phyloP scores from a whole-genome alignment of 129 eudicot species.

The carrot (Daucus carota) region DNA sequence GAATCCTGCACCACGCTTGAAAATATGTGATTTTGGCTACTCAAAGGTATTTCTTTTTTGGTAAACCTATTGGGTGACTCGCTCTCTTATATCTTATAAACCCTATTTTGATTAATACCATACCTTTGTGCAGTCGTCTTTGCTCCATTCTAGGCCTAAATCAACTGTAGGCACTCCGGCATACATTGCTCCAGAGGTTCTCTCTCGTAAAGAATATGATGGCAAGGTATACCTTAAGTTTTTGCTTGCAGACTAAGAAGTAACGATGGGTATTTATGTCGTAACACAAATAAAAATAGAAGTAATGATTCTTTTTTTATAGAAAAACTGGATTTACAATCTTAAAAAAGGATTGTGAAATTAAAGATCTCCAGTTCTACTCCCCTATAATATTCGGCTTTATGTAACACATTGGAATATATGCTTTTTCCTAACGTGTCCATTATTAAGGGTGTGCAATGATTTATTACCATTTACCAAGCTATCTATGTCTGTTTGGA shows the following conservation, averaged over 20 bases:
- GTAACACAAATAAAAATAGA: not conserved
- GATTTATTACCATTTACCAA: not conserved
- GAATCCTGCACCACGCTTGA: slow-evolving; percentile 88
- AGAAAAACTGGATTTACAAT: not conserved
- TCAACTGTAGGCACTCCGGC: slow-evolving; percentile 99
- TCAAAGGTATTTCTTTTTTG: slow-evolving; percentile 55
- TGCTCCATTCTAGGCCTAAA: slow-evolving; percentile 94
- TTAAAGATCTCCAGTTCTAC: not conserved
- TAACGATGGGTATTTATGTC: not conserved
- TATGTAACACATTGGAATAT: not conserved
- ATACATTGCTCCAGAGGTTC: slow-evolving; percentile 96
- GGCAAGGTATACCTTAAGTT: slow-evolving; percentile 42
- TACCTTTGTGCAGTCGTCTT: slow-evolving; percentile 55
- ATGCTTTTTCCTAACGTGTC: not conserved
- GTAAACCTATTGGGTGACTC: not conserved
- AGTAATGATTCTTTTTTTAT: not conserved
- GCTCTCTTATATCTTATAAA: not conserved
- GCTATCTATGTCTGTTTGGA: not conserved
- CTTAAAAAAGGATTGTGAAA: not conserved
- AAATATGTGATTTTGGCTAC: slow-evolving; percentile 97
- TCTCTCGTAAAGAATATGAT: slow-evolving; percentile 88
- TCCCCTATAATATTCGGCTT: not conserved
- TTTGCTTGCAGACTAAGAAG: not conserved
- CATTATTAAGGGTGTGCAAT: not conserved
- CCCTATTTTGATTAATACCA: not conserved